A percentile compares a stretch with the other conserved stretches of the same genome.
These are phyloP conservation scores for Tricholoma terreum DNA, from an alignment of 768 basidiomycete genomes.

Conservation along the genomic window DNA sequence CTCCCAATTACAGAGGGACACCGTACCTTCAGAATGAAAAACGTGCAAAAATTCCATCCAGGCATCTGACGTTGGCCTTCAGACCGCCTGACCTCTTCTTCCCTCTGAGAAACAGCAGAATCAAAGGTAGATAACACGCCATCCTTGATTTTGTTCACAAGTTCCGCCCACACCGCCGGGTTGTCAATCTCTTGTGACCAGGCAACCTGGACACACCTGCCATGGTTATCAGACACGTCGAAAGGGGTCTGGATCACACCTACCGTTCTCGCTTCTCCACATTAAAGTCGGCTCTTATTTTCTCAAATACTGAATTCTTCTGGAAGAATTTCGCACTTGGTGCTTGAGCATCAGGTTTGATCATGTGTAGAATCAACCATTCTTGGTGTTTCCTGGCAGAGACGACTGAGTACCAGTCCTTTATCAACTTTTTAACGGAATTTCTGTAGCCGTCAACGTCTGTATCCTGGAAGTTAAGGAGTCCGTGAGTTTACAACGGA, in stretches of 20 bases:
- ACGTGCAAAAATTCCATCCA: conserved; percentile 98
- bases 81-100: conserved; percentile 88
- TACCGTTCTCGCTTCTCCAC: conserved; percentile 83
- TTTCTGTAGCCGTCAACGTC: conserved; percentile 76
- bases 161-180: conserved; percentile 83
- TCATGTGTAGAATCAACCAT: conserved; percentile 88
- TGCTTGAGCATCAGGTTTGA: conserved; percentile 64
- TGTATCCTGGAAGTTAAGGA: conserved; percentile 41
- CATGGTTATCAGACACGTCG: conserved; percentile 13
- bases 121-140: conserved; percentile 85
- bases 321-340: conserved; percentile 71
- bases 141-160: conserved; percentile 88
- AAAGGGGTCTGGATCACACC: conserved; percentile 8
- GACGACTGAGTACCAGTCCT: conserved; percentile 81
- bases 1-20: conserved; percentile 3
- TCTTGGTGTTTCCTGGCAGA: conserved; percentile 78
- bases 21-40: conserved; percentile 88
- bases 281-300: conserved; percentile 91
- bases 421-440: conserved; percentile 79
- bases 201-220: conserved; percentile 77
- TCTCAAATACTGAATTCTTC: conserved; percentile 84
- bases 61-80: conserved; percentile 90
- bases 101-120: conserved; percentile 66
- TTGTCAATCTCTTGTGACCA: conserved; percentile 73
- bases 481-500: neutral